These are phyloP conservation scores for Adansonia madagascariensis DNA, from an alignment of 441 rosid genomes.

Conservation along the genomic window DNA sequence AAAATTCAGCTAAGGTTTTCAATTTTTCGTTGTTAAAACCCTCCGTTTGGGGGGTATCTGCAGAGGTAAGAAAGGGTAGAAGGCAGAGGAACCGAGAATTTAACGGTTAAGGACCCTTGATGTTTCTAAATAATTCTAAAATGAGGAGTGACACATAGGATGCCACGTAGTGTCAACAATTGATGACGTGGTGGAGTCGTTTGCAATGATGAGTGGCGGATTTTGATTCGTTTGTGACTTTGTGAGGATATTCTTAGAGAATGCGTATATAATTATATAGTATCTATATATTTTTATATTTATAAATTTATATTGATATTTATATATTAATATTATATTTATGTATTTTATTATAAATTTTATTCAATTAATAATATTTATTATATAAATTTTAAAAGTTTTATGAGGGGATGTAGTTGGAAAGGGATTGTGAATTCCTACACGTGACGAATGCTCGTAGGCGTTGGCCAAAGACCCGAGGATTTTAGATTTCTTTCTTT, in stretches of 20 bases:
- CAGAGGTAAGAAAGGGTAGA: conserved; percentile 4
- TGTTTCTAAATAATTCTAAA: conserved; percentile 24
- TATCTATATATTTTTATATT: no score
- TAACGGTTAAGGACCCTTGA: conserved; percentile 42
- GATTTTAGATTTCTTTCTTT: background rate
- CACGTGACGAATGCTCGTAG: background rate
- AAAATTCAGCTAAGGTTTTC: conserved; percentile 23
- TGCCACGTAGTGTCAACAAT: conserved; percentile 27
- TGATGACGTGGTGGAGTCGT: conserved; percentile 14
- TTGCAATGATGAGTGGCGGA: conserved; percentile 8
- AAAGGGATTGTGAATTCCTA: background rate
- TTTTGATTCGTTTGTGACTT: conserved; percentile 3
- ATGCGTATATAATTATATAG: no score
- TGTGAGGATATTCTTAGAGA: background rate
- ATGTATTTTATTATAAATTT: no score
- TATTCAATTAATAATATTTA: no score
- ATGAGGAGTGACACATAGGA: conserved; percentile 22
- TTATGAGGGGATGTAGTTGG: background rate
- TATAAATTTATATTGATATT: no score
- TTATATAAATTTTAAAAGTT: background rate
- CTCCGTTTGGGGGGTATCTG: conserved; percentile 20
- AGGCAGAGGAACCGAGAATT: background rate
- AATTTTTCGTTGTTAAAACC: background rate
- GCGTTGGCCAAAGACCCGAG: background rate
- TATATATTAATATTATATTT: no score